A percentile compares a stretch with the other conserved stretches of the same genome.
phyloP scores from a whole-genome alignment of 2,329 filamentous ascomycete genomes.

The Didymella pinodella region DNA sequence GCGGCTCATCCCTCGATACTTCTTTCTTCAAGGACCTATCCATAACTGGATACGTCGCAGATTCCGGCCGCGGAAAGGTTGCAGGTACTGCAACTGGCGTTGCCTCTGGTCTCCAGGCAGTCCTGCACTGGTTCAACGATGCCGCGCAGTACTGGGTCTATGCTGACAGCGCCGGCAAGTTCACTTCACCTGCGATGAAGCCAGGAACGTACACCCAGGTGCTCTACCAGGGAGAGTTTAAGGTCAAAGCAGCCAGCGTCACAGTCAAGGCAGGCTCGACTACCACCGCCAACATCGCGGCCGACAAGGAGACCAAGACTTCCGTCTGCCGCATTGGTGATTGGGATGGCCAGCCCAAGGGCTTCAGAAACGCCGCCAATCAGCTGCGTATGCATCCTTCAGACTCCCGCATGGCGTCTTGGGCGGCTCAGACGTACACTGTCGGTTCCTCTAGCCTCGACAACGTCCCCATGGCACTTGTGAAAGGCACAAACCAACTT shows the following conservation, averaged over 20 bases:
- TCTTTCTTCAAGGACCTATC: constrained; percentile 67
- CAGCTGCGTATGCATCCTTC: constrained; percentile 74
- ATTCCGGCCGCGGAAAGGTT: constrained; percentile 65
- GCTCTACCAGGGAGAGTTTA: constrained; percentile 67
- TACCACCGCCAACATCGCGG: constrained; percentile 61
- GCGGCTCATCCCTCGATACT: constrained; percentile 56
- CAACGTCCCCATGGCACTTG: constrained; percentile 72
- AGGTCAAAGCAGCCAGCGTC: constrained; percentile 59
- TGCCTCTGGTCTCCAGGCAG: constrained; percentile 59
- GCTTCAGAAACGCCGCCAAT: constrained; percentile 72
- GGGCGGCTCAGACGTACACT: constrained; percentile 68
- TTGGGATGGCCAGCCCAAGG: constrained; percentile 66
- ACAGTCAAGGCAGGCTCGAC: constrained; percentile 60
- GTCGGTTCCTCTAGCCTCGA: constrained; percentile 62
- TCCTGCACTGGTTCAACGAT: constrained; percentile 71
- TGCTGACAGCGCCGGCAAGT: constrained; percentile 62
- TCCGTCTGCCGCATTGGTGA: constrained; percentile 71
- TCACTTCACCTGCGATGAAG: constrained; percentile 72
- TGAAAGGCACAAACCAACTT: constrained; percentile 67
- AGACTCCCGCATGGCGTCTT: constrained; percentile 68
- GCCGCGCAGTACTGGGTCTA: constrained; percentile 72
- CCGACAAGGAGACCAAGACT: constrained; percentile 57
- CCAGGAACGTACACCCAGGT: constrained; percentile 74
- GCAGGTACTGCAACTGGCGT: constrained; percentile 68
- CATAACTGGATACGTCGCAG: constrained; percentile 66